These are phyloP conservation scores for Rubia yunnanensis DNA, from an alignment of 257 asterid species.

Conservation along the genomic window DNA sequence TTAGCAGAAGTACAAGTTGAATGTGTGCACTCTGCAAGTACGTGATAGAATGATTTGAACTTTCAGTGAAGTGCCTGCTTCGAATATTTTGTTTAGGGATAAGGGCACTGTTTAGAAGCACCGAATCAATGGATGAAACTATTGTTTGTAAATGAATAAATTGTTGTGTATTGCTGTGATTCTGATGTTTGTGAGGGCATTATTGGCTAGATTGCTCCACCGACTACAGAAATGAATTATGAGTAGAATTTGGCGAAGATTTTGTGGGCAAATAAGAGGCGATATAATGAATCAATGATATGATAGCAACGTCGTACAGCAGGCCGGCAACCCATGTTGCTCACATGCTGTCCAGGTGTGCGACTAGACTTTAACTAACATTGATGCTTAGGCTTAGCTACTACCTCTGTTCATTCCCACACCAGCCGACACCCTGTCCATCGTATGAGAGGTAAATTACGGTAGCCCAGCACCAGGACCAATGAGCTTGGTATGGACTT, in stretches of 20 bases:
- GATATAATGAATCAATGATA: background rate
- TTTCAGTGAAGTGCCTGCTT: background rate
- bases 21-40: background rate
- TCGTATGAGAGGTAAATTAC: too few relatives aligned
- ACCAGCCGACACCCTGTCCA: too few relatives aligned
- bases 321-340: conserved; percentile 62
- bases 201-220: background rate
- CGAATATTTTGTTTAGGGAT: background rate
- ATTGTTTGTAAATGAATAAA: background rate
- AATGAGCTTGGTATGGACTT: too few relatives aligned
- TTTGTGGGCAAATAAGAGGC: background rate
- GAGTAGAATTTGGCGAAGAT: background rate
- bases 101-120: background rate
- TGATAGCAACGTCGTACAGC: conserved; percentile 21
- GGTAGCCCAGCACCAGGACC: too few relatives aligned
- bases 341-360: conserved; percentile 35
- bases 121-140: background rate
- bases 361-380: background rate
- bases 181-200: background rate
- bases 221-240: background rate
- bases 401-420: too few relatives aligned
- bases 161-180: background rate
- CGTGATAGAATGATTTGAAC: background rate
- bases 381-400: too few relatives aligned
- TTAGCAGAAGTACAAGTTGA: background rate